Conservation (phyloP, 371 early-diverging fungal genomes). For the Mortierella sp. region DNA sequence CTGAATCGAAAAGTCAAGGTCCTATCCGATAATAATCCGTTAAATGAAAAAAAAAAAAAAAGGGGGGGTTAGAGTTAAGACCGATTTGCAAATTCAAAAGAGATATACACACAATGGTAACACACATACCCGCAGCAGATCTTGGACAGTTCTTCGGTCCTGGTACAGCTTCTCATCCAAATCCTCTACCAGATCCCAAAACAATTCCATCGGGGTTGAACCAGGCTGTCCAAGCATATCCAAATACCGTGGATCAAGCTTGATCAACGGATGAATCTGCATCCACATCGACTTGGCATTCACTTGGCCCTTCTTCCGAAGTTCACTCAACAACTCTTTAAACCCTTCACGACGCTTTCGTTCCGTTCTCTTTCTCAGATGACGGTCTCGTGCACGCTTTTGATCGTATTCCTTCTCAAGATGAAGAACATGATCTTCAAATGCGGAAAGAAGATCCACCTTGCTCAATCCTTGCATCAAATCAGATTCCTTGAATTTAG, state of each 20-base stretch:
- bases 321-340: constrained; percentile 71
- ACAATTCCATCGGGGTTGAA: constrained; percentile 89
- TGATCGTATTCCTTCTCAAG: constrained; percentile 71
- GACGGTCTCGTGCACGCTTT: constrained; percentile 53
- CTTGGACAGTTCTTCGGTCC: constrained; percentile 75
- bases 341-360: constrained; percentile 78
- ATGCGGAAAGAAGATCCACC: constrained; percentile 82
- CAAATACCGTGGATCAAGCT: constrained; percentile 74
- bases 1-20: constrained; percentile 59
- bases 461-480: constrained; percentile 78
- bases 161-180: constrained; percentile 80
- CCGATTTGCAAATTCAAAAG: not conserved
- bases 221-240: constrained; percentile 87
- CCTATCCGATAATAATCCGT: constrained; percentile 34
- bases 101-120: constrained; percentile 16
- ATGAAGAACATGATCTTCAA: constrained; percentile 77
- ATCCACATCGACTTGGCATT: constrained; percentile 85
- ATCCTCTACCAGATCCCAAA: constrained; percentile 89
- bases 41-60: not conserved
- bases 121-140: constrained; percentile 57
- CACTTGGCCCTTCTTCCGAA: constrained; percentile 62
- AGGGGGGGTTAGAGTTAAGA: not conserved
- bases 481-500: constrained; percentile 63
- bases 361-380: constrained; percentile 64
- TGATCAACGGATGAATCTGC: constrained; percentile 81